phyloP scores from a whole-genome alignment of 805 yeast genomes.

The Metschnikowia amazonensis region DNA sequence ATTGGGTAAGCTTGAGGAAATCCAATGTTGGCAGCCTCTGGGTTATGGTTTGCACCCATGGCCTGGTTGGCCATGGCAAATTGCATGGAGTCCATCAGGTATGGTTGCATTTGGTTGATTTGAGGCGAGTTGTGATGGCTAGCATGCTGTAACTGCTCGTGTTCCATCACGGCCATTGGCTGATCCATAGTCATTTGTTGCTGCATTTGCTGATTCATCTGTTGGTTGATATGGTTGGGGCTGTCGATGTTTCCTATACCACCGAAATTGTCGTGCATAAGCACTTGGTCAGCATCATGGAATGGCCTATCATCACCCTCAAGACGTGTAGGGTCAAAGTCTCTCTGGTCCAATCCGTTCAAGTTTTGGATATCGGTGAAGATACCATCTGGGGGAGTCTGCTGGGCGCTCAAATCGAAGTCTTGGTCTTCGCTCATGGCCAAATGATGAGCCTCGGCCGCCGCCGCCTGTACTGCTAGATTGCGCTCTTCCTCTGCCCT shows the following conservation, averaged over 20 bases:
- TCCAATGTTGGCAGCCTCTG: not conserved
- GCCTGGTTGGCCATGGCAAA: not conserved
- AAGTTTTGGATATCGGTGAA: constrained; percentile 4
- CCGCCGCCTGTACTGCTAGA: not conserved
- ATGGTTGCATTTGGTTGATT: constrained; percentile 1
- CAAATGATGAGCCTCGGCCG: not conserved
- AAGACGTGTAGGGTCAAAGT: not conserved
- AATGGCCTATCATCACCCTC: not conserved
- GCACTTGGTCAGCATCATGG: constrained; percentile 1
- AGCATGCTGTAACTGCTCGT: constrained; percentile 1
- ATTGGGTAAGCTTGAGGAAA: constrained; percentile 1
- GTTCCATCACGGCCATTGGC: not conserved
- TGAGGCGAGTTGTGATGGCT: constrained; percentile 2
- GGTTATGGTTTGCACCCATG: constrained; percentile 1
- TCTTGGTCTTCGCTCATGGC: constrained; percentile 3
- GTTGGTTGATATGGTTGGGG: constrained; percentile 2
- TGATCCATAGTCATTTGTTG: constrained; percentile 2
- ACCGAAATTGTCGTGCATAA: constrained; percentile 4
- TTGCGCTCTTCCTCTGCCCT: constrained; percentile 12
- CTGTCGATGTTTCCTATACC: constrained; percentile 3
- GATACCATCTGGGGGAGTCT: constrained; percentile 5
- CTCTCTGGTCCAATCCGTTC: constrained; percentile 2
- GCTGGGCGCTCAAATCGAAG: constrained; percentile 4
- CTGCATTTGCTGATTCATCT: constrained; percentile 3
- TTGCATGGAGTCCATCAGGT: constrained; percentile 4